Base-by-base conservation (phyloP, 2,329 filamentous ascomycete genomes). In the Penicillium decumbens region DNA sequence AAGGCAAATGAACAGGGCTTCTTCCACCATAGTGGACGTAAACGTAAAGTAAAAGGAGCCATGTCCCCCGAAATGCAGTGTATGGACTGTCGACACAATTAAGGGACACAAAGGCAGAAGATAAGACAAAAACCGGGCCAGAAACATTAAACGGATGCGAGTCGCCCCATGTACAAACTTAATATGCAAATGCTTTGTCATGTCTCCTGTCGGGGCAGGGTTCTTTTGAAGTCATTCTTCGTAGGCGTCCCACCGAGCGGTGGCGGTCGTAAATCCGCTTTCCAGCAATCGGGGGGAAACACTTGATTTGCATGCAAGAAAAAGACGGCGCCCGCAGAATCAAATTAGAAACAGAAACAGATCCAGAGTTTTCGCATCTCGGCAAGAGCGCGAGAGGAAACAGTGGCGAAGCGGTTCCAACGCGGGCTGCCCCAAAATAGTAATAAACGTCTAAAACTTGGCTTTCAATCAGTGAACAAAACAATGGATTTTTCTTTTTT, bases 401-500 rank as follows among this genome's bases (percentile, higher is more conserved):
- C 24, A 40, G 23, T 40, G 38, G 23, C 38, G 23, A 58, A 49
- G 51, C 59, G 59, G 57, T 66, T 60, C 57, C 60, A 66, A 66
- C 56, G 59, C 60, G 66, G 68, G 68, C 66, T 68, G 67, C 66
- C 66, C 67, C 69, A 68, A 65, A 65, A 64, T 60, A 64, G 28
- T 42, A 66, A 62, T 62, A 64, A 67, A 67, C 59, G 65, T 70
- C 67, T 70, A 70, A 69, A 69, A 68, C 64, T 67, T 66, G 65
- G 62, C 65, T 68, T 44, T 41, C 65, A 66, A 68, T 67, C 61
- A 69, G 67, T 64, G 64, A 64, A 23, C 20, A 66, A 65, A 65
- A 67, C 63, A 65, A 55, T 55, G 55, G 59, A 62, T 58, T 65
- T 65, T 40, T 15, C n/a, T 27, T 40, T 40, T 35, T 35, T 40